Evolutionary conservation across 2,329 filamentous ascomycete genomes (phyloP).

Genomic region (Diatrype stigma): DNA sequence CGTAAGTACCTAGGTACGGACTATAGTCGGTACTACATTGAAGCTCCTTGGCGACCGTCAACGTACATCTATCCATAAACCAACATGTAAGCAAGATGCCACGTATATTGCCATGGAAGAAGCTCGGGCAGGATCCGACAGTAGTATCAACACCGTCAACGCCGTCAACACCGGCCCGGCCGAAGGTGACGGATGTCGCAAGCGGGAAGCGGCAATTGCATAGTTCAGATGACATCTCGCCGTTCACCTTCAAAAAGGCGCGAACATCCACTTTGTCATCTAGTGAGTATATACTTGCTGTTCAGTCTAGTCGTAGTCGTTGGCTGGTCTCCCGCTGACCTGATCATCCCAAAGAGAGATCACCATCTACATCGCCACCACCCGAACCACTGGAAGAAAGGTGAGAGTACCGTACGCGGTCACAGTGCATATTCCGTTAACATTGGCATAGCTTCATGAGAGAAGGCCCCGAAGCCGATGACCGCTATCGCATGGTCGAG

Average conservation of each 20-base stretch:
- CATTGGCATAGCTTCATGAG: conserved; percentile 54
- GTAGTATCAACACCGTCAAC: conserved; percentile 6
- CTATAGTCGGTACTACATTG: too few relatives aligned
- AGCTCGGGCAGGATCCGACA: conserved; percentile 13
- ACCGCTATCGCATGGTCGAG: conserved; percentile 77
- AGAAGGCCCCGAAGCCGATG: conserved; percentile 61
- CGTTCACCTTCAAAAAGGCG: conserved; percentile 1
- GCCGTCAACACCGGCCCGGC: neutral
- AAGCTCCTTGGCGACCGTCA: too few relatives aligned
- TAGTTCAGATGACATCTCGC: conserved; percentile 5
- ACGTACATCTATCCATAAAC: neutral
- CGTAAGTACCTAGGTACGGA: too few relatives aligned
- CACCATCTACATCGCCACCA: conserved; percentile 49
- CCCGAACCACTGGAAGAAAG: conserved; percentile 43
- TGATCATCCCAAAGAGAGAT: conserved; percentile 25
- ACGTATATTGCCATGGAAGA: conserved; percentile 50
- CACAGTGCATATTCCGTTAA: conserved; percentile 5
- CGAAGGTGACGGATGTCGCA: conserved; percentile 10
- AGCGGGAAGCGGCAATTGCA: conserved; percentile 8
- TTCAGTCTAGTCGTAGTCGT: neutral
- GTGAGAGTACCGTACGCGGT: conserved; percentile 26
- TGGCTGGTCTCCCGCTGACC: conserved; percentile 2
- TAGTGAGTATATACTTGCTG: conserved; percentile 4
- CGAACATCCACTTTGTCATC: conserved; percentile 9
- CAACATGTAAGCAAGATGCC: conserved; percentile 34